phyloP scores from a whole-genome alignment of 257 asterid genomes.

The Solanum dulcamara region DNA sequence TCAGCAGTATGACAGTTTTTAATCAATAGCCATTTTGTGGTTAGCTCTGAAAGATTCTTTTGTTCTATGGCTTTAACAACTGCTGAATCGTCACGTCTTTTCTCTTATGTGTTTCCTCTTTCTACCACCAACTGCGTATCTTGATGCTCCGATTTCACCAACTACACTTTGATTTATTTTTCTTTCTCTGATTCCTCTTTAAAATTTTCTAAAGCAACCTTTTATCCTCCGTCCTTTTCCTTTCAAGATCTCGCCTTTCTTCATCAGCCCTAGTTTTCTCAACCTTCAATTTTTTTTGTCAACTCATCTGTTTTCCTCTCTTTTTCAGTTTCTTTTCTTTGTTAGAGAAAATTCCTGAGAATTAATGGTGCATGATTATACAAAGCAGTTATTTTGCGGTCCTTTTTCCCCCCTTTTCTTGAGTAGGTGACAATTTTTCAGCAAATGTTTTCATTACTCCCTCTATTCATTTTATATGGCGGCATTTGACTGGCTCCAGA shows the following conservation, averaged over 20 bases:
- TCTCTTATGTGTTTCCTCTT: neutral
- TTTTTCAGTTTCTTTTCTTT: neutral
- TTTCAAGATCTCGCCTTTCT: neutral
- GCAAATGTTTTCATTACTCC: neutral
- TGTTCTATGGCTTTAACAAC: neutral
- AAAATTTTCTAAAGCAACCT: neutral
- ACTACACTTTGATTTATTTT: neutral
- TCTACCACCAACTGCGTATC: neutral
- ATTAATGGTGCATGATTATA: neutral
- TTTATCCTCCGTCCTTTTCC: neutral
- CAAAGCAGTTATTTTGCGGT: neutral
- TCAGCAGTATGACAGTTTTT: neutral
- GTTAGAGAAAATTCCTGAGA: neutral
- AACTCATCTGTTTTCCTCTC: neutral
- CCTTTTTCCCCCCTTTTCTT: neutral
- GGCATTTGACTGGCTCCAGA: neutral
- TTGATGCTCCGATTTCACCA: neutral
- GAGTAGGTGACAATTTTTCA: neutral
- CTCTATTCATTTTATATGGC: neutral
- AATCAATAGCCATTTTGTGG: neutral
- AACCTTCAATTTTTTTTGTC: neutral
- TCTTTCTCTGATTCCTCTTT: neutral
- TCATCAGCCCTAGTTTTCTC: neutral
- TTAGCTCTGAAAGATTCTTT: neutral
- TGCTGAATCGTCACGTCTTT: neutral